These are phyloP conservation scores for Populus euphratica DNA, from an alignment of 345 rosid species.

Conservation along the genomic window DNA sequence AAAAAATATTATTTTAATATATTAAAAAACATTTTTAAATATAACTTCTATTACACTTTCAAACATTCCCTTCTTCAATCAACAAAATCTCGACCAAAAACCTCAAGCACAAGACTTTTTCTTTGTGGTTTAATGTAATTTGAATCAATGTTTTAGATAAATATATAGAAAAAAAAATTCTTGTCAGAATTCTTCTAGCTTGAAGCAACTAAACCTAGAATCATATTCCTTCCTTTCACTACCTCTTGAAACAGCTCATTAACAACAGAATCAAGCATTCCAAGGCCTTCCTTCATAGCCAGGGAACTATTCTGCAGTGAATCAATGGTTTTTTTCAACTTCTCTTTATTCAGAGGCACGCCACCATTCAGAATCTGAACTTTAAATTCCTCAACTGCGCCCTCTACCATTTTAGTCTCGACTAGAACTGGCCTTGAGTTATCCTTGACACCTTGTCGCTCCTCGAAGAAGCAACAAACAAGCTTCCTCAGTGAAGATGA, in stretches of 20 bases:
- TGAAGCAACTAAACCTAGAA: not conserved
- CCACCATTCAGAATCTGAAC: not conserved
- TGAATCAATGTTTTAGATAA: not conserved
- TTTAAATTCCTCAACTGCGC: not conserved
- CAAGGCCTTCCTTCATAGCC: not conserved
- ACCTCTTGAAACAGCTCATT: not conserved
- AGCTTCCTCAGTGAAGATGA: not conserved
- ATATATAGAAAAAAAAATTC: not conserved
- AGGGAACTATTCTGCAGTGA: not conserved
- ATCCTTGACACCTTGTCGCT: not conserved
- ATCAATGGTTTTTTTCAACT: not conserved
- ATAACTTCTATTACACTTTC: fast-evolving
- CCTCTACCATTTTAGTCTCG: not conserved
- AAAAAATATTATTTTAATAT: too few relatives aligned
- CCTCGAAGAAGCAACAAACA: not conserved
- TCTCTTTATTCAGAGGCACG: not conserved
- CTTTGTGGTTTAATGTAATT: not conserved
- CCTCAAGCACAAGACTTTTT: not conserved
- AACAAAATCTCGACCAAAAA: too few relatives aligned
- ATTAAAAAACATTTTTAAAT: too few relatives aligned
- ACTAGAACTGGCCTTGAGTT: not conserved
- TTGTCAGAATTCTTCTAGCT: not conserved
- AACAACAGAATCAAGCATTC: not conserved
- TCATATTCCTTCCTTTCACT: not conserved
- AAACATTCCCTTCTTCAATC: too few relatives aligned